Evolutionary conservation across 163 green algal genomes (phyloP).

Genomic region (Trebouxiophyceae sp.): DNA sequence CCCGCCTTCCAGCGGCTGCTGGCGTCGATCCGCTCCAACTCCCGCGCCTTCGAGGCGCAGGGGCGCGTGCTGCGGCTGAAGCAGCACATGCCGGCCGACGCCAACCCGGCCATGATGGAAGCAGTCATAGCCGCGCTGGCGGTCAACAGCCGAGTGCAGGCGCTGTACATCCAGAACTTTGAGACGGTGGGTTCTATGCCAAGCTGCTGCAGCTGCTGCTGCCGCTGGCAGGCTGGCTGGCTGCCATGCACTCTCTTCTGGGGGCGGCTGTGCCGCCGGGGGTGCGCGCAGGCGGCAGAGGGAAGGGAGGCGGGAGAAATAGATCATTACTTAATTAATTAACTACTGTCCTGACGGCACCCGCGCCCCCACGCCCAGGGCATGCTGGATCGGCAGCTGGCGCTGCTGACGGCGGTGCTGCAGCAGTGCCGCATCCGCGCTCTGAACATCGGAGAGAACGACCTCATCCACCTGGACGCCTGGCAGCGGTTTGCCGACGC

Average conservation of each 20-base stretch:
- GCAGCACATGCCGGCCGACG: constrained; percentile 38
- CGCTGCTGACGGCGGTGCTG: constrained; percentile 25
- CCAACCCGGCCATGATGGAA: constrained; percentile 11
- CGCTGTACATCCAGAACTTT: constrained; percentile 68
- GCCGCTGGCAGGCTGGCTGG: too few species aligned
- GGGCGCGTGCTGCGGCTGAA: constrained; percentile 50
- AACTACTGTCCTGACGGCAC: too few species aligned
- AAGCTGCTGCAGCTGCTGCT: too few species aligned
- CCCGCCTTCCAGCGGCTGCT: constrained; percentile 7
- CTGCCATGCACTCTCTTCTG: constrained; percentile 42
- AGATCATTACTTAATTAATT: too few species aligned
- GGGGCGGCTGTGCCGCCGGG: constrained; percentile 24
- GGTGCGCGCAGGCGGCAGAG: constrained; percentile 29
- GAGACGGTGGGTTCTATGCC: constrained; percentile 38
- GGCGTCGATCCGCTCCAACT: constrained; percentile 24
- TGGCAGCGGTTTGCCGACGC: constrained; percentile 23
- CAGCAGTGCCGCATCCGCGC: constrained; percentile 45
- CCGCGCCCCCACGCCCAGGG: too few species aligned
- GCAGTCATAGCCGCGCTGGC: constrained; percentile 48
- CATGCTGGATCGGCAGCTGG: constrained; percentile 44
- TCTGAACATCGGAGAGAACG: constrained; percentile 63
- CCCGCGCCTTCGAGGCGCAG: constrained; percentile 31
- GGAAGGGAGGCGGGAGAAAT: too few species aligned
- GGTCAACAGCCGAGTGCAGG: constrained; percentile 47
- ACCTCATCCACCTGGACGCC: constrained; percentile 29